Evolutionary conservation across 2,329 filamentous ascomycete genomes (phyloP).

Genomic region (Fusarium algeriense): DNA sequence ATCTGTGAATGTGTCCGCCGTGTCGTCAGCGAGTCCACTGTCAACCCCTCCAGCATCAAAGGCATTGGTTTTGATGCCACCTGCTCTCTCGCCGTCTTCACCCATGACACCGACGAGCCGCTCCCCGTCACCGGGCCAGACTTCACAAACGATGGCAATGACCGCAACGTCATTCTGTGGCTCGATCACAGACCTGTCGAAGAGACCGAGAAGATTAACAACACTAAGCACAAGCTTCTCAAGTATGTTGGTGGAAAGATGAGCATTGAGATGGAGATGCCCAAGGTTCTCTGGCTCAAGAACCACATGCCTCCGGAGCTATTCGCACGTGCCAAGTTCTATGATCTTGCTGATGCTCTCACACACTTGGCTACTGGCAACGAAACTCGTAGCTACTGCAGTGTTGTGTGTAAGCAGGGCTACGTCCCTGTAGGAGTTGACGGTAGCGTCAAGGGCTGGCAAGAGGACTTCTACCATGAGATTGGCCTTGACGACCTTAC

Average conservation of each 20-base stretch:
- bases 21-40: constrained; percentile 83
- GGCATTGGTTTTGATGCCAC: constrained; percentile 98
- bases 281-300: constrained; percentile 98
- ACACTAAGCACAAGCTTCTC: constrained; percentile 89
- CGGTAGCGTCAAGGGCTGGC: constrained; percentile 97
- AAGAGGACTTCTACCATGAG: constrained; percentile 88
- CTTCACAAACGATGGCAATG: constrained; percentile 80
- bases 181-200: constrained; percentile 92
- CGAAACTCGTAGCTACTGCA: constrained; percentile 94
- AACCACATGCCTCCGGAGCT: constrained; percentile 95
- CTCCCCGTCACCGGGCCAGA: constrained; percentile 89
- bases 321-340: constrained; percentile 96
- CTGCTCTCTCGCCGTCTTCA: constrained; percentile 95
- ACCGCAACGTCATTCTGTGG: constrained; percentile 97
- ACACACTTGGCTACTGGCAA: constrained; percentile 94
- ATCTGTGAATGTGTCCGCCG: constrained; percentile 90
- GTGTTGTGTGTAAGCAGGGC: constrained; percentile 96
- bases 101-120: constrained; percentile 88
- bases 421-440: constrained; percentile 97
- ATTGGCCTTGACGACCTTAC: constrained; percentile 89
- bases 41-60: constrained; percentile 80
- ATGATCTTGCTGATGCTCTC: constrained; percentile 91
- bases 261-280: constrained; percentile 99
- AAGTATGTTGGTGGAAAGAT: constrained; percentile 97
- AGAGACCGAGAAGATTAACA: constrained; percentile 94